Conservation (phyloP, 192 early-diverging fungal genomes). For the Thamnidium elegans region DNA sequence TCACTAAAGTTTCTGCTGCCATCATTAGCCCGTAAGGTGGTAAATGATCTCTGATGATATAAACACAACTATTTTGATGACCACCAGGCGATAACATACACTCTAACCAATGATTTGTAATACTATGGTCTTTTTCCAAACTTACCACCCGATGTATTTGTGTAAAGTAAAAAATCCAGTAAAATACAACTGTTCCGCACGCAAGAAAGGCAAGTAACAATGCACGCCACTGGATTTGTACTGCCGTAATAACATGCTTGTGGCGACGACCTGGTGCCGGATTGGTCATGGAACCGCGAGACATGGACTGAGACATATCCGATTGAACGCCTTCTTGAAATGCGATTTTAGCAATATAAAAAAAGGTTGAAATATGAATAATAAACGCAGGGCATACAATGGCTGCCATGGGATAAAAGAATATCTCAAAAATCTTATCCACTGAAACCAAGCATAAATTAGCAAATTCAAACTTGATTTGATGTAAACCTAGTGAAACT, state of each 20-base stretch:
- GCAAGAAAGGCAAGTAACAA: constrained; percentile 43
- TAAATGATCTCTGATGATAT: constrained; percentile 29
- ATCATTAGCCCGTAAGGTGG: constrained; percentile 47
- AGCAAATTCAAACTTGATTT: constrained; percentile 48
- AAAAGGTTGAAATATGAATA: constrained; percentile 49
- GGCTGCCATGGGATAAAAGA: constrained; percentile 55
- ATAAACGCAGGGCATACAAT: constrained; percentile 47
- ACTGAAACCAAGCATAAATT: constrained; percentile 48
- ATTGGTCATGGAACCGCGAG: neutral
- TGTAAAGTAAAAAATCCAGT: constrained; percentile 54
- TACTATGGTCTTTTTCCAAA: neutral
- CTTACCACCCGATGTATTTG: constrained; percentile 37
- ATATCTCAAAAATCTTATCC: constrained; percentile 36
- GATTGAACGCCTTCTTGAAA: constrained; percentile 27
- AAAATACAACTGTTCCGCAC: constrained; percentile 44
- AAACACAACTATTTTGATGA: constrained; percentile 39
- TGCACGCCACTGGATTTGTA: constrained; percentile 55
- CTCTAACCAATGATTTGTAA: constrained; percentile 34
- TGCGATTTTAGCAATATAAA: constrained; percentile 46
- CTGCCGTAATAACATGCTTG: constrained; percentile 47
- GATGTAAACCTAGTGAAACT: constrained; percentile 36
- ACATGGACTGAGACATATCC: constrained; percentile 24
- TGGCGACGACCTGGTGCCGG: constrained; percentile 26
- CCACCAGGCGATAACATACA: constrained; percentile 36
- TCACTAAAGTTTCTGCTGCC: constrained; percentile 44